These are phyloP conservation scores for Hemileccinum rubropunctum DNA, from an alignment of 768 basidiomycete genomes.

Conservation along the genomic window DNA sequence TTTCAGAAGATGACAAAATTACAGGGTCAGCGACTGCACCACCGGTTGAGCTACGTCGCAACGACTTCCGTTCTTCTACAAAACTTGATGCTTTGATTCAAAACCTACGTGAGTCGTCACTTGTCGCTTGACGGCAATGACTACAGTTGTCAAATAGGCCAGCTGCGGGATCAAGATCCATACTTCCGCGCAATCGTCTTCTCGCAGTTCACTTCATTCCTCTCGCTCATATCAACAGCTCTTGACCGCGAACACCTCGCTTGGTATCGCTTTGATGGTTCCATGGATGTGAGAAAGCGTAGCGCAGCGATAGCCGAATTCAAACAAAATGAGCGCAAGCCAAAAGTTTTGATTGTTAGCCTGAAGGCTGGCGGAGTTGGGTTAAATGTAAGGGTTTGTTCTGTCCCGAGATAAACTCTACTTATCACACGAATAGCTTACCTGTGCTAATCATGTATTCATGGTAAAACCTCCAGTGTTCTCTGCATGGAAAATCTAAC, in stretches of 20 bases:
- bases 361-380: conserved; percentile 93
- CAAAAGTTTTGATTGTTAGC: conserved; percentile 76
- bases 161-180: conserved; percentile 68
- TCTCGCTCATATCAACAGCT: conserved; percentile 74
- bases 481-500: neutral
- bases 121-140: neutral
- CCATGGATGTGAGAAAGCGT: conserved; percentile 85
- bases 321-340: conserved; percentile 61
- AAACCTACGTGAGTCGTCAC: conserved; percentile 55
- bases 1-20: conserved; percentile 14
- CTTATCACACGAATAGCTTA: conserved; percentile 44
- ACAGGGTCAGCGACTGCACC: conserved; percentile 31
- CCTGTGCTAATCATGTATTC: conserved; percentile 81
- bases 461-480: conserved; percentile 52
- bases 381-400: conserved; percentile 56
- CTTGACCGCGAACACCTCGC: conserved; percentile 67
- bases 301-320: conserved; percentile 75
- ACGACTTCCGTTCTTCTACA: conserved; percentile 87
- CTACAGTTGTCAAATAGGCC: conserved; percentile 37
- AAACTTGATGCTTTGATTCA: conserved; percentile 83
- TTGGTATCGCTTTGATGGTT: conserved; percentile 85
- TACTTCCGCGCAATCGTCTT: conserved; percentile 84
- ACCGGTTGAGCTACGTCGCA: conserved; percentile 61
- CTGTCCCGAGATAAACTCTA: neutral
- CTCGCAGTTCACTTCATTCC: conserved; percentile 86